Conservation (phyloP, 2,329 filamentous ascomycete genomes). For the Botryotinia globosa region DNA sequence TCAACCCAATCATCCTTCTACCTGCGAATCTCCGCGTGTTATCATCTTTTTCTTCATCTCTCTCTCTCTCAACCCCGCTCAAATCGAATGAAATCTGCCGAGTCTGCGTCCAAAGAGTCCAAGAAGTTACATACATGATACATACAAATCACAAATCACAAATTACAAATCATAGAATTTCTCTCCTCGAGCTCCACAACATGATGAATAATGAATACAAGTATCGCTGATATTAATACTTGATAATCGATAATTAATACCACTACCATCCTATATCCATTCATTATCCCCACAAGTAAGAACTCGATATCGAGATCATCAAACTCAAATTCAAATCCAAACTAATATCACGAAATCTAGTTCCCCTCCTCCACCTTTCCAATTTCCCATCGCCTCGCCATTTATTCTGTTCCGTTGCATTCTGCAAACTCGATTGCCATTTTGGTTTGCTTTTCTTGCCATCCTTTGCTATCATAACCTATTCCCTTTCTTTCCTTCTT, state of each 20-base stretch:
- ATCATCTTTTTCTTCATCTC: too few relatives aligned
- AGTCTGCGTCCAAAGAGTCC: too few relatives aligned
- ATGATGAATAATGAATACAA: too few relatives aligned
- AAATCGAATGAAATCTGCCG: too few relatives aligned
- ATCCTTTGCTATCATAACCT: not conserved
- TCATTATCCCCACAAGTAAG: not conserved
- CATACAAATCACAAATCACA: too few relatives aligned
- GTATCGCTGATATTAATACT: not conserved
- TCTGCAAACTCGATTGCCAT: conserved; percentile 9
- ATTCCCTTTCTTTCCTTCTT: not conserved
- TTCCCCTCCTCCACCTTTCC: not conserved
- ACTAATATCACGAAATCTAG: not conserved
- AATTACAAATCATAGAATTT: not conserved
- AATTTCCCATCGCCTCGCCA: not conserved
- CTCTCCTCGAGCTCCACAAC: too few relatives aligned
- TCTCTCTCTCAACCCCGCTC: not conserved
- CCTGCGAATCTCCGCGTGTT: too few relatives aligned
- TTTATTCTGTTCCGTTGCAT: not conserved
- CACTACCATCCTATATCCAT: not conserved
- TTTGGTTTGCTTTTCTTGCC: not conserved
- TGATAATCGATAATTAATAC: not conserved
- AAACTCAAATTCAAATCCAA: not conserved
- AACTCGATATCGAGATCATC: not conserved
- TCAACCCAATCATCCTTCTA: too few relatives aligned
- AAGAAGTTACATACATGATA: not conserved